A percentile compares a stretch with the other conserved stretches of the same genome.
phyloP scores from a whole-genome alignment of 1,284 basidiomycete genomes.

The Trichosporon ovoides region DNA sequence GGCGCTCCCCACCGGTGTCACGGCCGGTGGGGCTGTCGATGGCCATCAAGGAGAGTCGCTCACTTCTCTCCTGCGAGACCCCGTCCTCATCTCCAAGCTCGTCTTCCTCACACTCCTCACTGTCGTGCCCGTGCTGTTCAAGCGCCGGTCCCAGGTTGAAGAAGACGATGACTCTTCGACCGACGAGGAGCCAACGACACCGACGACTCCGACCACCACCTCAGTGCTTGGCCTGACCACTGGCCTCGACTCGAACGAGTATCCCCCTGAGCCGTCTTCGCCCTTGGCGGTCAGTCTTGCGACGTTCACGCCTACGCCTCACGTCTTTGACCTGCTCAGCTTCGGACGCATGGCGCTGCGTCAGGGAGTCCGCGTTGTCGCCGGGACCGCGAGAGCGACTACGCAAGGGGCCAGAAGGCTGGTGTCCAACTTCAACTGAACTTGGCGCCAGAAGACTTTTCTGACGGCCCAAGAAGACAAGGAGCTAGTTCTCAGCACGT shows the following conservation, averaged over 20 bases:
- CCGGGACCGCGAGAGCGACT: constrained; percentile 10
- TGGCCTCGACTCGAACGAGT: constrained; percentile 4
- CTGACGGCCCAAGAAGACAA: too few species aligned
- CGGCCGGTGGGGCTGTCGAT: constrained; percentile 8
- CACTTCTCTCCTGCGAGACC: constrained; percentile 47
- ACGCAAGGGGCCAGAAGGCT: not conserved
- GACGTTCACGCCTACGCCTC: constrained; percentile 41
- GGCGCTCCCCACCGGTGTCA: constrained; percentile 27
- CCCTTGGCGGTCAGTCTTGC: constrained; percentile 34
- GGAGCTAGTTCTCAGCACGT: too few species aligned
- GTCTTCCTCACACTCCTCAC: constrained; percentile 46
- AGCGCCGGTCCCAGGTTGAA: constrained; percentile 24
- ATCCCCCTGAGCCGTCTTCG: constrained; percentile 26
- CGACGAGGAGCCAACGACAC: constrained; percentile 9
- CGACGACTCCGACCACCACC: constrained; percentile 10
- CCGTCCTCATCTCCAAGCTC: constrained; percentile 48
- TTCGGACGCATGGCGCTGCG: constrained; percentile 37
- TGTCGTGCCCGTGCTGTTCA: constrained; percentile 48
- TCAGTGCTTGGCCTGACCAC: constrained; percentile 13
- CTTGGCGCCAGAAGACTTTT: too few species aligned
- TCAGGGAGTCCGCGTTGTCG: constrained; percentile 26
- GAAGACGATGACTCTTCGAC: constrained; percentile 13
- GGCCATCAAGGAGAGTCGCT: constrained; percentile 38
- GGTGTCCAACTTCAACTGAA: not conserved
- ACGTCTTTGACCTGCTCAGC: constrained; percentile 40